Percentiles rank a stretch among this genome's conserved stretches.
phyloP scores from a whole-genome alignment of 179 eudicot genomes.

The Silene coronaria region DNA sequence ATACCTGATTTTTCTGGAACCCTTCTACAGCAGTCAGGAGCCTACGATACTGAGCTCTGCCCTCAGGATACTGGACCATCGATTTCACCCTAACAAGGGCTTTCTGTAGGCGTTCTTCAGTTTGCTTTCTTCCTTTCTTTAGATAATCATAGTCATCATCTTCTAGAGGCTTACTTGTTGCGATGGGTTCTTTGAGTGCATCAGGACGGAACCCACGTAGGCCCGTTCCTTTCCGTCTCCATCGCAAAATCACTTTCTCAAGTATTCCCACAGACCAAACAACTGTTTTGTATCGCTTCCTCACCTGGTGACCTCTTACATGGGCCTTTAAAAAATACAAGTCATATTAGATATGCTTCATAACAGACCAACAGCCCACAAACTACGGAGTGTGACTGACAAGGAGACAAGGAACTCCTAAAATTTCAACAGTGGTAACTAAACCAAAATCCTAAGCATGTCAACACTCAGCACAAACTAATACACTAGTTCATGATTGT shows the following conservation, averaged over 20 bases:
- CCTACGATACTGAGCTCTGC: constrained; percentile 78
- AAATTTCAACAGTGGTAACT: neutral
- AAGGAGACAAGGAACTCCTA: neutral
- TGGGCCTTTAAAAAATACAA: constrained; percentile 46
- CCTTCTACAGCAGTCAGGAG: constrained; percentile 54
- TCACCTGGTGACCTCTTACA: constrained; percentile 80
- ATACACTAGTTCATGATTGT: neutral
- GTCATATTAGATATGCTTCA: constrained; percentile 5
- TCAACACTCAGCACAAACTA: neutral
- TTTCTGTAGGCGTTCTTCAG: constrained; percentile 67
- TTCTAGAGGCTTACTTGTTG: constrained; percentile 32
- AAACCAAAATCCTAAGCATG: neutral
- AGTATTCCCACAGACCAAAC: constrained; percentile 86
- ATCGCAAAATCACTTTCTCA: constrained; percentile 77
- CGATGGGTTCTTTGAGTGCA: constrained; percentile 29
- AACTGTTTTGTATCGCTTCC: constrained; percentile 64
- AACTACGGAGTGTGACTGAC: constrained; percentile 12
- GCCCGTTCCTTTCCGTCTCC: constrained; percentile 80
- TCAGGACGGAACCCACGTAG: constrained; percentile 59
- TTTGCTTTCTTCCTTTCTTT: constrained; percentile 72
- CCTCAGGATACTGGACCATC: constrained; percentile 85
- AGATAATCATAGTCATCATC: constrained; percentile 79
- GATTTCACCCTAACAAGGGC: constrained; percentile 83
- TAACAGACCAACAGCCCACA: neutral
- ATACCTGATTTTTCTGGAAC: constrained; percentile 13